Evolutionary conservation across 192 early-diverging fungal species (phyloP), one percentile per base, ranked within the genome.

Genomic region (Dissophora globulifera): DNA sequence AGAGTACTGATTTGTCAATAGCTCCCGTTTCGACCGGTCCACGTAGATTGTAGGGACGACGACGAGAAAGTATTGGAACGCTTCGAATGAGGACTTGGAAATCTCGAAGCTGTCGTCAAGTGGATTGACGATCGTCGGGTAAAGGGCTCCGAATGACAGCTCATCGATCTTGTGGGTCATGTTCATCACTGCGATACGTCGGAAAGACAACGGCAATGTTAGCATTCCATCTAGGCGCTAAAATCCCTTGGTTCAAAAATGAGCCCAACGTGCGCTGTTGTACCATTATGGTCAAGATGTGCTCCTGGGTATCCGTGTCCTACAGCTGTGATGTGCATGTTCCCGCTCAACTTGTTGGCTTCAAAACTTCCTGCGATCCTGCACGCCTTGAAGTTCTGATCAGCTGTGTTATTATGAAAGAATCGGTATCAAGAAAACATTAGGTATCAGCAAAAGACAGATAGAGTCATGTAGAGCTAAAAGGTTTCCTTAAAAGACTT

Each of bases 1-100:
- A 12, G 95, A 93, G 78, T 96, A 98, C 78, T 98, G 96, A 79
- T 94, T 95, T 23, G 96, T 96, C n/a, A 88, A 41, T 29, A 98
- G 60, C 2, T 81, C 58, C 32, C 72, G 82, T 38, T 69, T 59
- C 7, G 57, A 55, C 4, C 84, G 78, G 80, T 92, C 93, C 15
- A 46, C 43, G 25, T 59, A 67, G 22, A 63, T 66, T 6, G 58
- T 78, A 19, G 79, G 66, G 17, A 97, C 93, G 5, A 97, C 86
- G 4, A 92, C 90, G 27, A 97, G 79, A 68, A 95, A 93, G 81
- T 98, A 98, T 52, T 91, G 89, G 67, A 96, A 95, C 29, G 86
- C 86, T 31, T 91, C 89, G 49, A 92, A 85, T 29, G 87, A 86
- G 46, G 80, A 51, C 20, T 81, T 56, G 4, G 93, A 76, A 6